These are phyloP conservation scores for Cinnamomum micranthum DNA, from an alignment of 164 flowering plant species.

Conservation along the genomic window DNA sequence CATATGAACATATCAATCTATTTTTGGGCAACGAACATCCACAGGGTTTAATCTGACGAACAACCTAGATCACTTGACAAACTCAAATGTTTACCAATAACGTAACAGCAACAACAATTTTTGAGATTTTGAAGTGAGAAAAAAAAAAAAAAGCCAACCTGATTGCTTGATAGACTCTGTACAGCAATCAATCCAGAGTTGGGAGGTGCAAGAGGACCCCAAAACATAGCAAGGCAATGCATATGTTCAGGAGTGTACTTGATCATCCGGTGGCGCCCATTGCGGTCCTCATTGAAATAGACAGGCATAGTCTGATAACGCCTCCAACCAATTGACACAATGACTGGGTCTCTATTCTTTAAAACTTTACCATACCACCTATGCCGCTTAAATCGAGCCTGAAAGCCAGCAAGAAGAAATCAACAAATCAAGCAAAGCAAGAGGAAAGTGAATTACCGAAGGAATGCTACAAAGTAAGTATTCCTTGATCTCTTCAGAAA, in stretches of 20 bases:
- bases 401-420: conserved; percentile 15
- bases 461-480: no score
- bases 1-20: neutral
- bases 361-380: conserved; percentile 89
- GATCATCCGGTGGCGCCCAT: conserved; percentile 92
- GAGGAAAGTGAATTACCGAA: no score
- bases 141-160: conserved; percentile 38
- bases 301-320: conserved; percentile 88
- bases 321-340: conserved; percentile 97
- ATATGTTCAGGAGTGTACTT: conserved; percentile 97
- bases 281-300: conserved; percentile 78
- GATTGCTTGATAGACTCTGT: conserved; percentile 74
- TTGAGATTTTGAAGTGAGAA: neutral
- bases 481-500: no score
- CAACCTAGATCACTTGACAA: neutral
- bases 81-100: no score
- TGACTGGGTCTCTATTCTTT: conserved; percentile 84
- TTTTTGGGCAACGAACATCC: neutral
- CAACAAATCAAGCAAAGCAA: no score
- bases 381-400: conserved; percentile 84
- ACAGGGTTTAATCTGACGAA: neutral
- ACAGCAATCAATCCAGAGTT: conserved; percentile 83
- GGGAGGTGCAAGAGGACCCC: conserved; percentile 99
- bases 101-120: no score
- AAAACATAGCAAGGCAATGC: conserved; percentile 97